These are phyloP conservation scores for Coffea humblotiana DNA, from an alignment of 305 asterid species.

Conservation along the genomic window DNA sequence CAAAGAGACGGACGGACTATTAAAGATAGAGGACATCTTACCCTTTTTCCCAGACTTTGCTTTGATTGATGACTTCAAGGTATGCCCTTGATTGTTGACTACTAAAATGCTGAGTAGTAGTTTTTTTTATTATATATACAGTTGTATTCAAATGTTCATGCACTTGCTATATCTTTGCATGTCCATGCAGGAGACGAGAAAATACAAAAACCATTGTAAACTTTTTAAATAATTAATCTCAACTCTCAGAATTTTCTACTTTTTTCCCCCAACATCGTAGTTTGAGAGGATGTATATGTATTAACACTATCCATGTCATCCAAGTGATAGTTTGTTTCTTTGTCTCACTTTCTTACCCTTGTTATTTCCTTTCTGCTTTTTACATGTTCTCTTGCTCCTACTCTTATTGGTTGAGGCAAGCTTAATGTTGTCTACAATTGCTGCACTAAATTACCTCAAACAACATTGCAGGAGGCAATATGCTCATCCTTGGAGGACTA, in stretches of 20 bases:
- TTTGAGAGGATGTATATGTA: neutral
- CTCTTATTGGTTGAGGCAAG: neutral
- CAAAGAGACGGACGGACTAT: slow-evolving; percentile 94
- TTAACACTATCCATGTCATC: neutral
- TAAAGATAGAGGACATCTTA: slow-evolving; percentile 94
- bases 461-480: slow-evolving; percentile 78
- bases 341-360: neutral
- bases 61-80: slow-evolving; percentile 96
- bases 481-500: slow-evolving; percentile 96
- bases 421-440: neutral
- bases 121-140: neutral
- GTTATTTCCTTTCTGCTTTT: neutral
- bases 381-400: neutral
- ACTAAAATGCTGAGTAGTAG: neutral
- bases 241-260: neutral
- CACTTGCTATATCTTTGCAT: neutral
- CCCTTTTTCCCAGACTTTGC: slow-evolving; percentile 98
- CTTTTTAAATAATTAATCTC: neutral
- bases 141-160: neutral
- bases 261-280: neutral
- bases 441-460: slow-evolving; percentile 11
- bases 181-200: neutral
- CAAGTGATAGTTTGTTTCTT: neutral
- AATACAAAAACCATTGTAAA: neutral
- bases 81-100: slow-evolving; percentile 17